These are phyloP conservation scores for Pseudohalonectria lignicola DNA, from an alignment of 2,329 filamentous ascomycete genomes.

Conservation along the genomic window DNA sequence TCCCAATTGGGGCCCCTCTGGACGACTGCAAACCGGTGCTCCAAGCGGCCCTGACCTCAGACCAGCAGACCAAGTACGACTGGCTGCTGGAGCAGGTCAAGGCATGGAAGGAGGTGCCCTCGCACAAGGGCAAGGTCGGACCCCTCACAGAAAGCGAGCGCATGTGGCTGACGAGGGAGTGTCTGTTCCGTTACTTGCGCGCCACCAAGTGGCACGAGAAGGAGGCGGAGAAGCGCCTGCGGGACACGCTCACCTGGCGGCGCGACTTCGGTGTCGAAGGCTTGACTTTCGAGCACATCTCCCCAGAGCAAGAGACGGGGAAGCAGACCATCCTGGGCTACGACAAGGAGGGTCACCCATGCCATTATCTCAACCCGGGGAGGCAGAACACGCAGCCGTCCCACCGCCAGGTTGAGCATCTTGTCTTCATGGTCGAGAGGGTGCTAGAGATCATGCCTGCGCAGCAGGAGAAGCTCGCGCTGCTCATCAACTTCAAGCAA, in stretches of 20 bases:
- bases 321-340: conserved; percentile 88
- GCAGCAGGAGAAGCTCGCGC: conserved; percentile 73
- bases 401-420: conserved; percentile 80
- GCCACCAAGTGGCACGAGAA: conserved; percentile 82
- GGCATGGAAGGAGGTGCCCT: conserved; percentile 59
- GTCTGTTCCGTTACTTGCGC: conserved; percentile 82
- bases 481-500: conserved; percentile 87
- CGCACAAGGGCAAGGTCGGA: conserved; percentile 38
- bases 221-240: conserved; percentile 68
- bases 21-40: conserved; percentile 45
- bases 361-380: conserved; percentile 80
- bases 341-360: conserved; percentile 76
- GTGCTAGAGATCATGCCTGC: conserved; percentile 79
- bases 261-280: conserved; percentile 77
- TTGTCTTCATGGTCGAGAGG: conserved; percentile 93
- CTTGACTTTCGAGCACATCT: conserved; percentile 78
- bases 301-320: conserved; percentile 88
- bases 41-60: conserved; percentile 52
- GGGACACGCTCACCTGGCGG: conserved; percentile 75
- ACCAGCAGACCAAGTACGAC: conserved; percentile 76
- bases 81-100: conserved; percentile 60
- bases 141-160: conserved; percentile 70
- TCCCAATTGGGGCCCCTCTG: conserved; percentile 45
- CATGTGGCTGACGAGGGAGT: conserved; percentile 87
- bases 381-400: conserved; percentile 86